A percentile compares a stretch with the other conserved stretches of the same genome.
phyloP scores from a whole-genome alignment of 2,329 filamentous ascomycete species.

The Hypoxylon sp. region DNA sequence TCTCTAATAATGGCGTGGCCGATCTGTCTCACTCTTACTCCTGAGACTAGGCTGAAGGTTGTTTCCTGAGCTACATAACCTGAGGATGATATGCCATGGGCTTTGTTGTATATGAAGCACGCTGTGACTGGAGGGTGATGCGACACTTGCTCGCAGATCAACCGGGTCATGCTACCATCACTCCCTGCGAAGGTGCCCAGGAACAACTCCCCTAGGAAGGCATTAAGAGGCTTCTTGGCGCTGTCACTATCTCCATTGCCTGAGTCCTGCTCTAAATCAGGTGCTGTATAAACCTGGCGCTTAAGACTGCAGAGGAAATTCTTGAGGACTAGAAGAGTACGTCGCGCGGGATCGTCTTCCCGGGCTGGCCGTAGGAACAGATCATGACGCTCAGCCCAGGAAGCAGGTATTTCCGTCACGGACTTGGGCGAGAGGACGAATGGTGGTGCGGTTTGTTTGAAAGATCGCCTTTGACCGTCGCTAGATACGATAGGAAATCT shows the following conservation, averaged over 20 bases:
- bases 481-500: constrained; percentile 61
- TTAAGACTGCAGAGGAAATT: constrained; percentile 64
- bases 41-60: constrained; percentile 43
- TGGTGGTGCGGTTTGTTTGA: constrained; percentile 68
- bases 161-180: constrained; percentile 48
- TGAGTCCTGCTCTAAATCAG: constrained; percentile 8
- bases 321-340: constrained; percentile 63
- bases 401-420: constrained; percentile 69
- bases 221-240: constrained; percentile 66
- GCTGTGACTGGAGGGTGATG: constrained; percentile 53
- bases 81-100: constrained; percentile 47
- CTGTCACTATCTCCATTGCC: constrained; percentile 58
- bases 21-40: constrained; percentile 48
- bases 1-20: constrained; percentile 49
- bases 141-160: constrained; percentile 51
- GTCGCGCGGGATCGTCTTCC: constrained; percentile 57
- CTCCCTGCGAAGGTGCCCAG: constrained; percentile 53
- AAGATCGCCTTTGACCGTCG: constrained; percentile 69
- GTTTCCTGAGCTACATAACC: constrained; percentile 51
- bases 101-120: constrained; percentile 47
- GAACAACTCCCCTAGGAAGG: constrained; percentile 65
- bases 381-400: constrained; percentile 69
- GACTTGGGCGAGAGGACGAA: constrained; percentile 69
- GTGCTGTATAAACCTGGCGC: constrained; percentile 60
- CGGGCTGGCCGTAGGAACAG: constrained; percentile 62